Evolutionary conservation across 371 early-diverging fungal species (phyloP), one percentile per base, ranked within the genome.

Genomic region (Homolaphlyctis polyrhiza): DNA sequence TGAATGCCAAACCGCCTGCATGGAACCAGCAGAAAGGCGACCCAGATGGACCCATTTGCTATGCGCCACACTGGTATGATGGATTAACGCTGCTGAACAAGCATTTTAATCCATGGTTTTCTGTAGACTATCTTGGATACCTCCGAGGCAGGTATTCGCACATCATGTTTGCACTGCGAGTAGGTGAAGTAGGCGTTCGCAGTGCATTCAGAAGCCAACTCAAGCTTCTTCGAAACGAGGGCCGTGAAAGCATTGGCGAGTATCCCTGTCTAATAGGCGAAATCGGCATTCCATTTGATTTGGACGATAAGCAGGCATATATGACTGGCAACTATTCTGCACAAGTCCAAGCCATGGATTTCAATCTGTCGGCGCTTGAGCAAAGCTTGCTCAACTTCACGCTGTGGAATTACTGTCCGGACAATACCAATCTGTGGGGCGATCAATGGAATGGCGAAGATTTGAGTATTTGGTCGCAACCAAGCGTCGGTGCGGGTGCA

Each of bases 401-500:
- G 79, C 66, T 91, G 0, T 91, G 91, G 91, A 91, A 88, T 66
- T 92, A 92, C 69, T 86, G 86, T 64, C 68, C 90, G 13, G 84
- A 83, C 59, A 91, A 92, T 69, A 82, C 80, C 58, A 77, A 90
- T 68, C 73, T 75, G 18, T 80, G 83, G 67, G 92, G 91, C 1
- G 92, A 92, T 66, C 84, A 86, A 27, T 92, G 92, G 92, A 92
- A 92, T 64, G 92, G 91, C 13, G 92, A 92, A 64, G 90, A 92
- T 71, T 85, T 92, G 67, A 86, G 86, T 11, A 80, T 90, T 32
- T 89, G 64, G 71, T 64, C 65, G 30, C 57, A 45, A 8, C 55
- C 55, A n/a, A 25, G 27, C 14, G 55, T 54, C 23, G 35, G 33
- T 2, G 29, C 18, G 52, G 16, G 25, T 2, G 29, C 61, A 5